These are phyloP conservation scores for Clonostachys byssicola DNA, from an alignment of 2,329 filamentous ascomycete species.

Conservation along the genomic window DNA sequence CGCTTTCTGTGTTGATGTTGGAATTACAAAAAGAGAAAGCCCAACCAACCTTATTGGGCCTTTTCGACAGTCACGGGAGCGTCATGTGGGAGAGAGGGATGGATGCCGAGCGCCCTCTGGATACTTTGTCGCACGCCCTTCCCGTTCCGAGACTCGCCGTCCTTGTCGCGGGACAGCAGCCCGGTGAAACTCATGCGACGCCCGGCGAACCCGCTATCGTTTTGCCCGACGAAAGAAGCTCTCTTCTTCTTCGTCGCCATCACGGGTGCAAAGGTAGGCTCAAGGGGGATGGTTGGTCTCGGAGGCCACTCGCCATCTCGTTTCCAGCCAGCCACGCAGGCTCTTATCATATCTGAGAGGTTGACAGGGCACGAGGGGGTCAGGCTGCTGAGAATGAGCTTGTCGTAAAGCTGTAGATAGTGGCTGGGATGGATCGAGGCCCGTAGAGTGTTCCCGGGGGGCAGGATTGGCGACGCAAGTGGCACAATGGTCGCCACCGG, in stretches of 20 bases:
- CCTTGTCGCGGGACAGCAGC: slow-evolving; percentile 34
- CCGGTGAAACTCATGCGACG: slow-evolving; percentile 41
- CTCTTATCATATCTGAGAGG: slow-evolving; percentile 71
- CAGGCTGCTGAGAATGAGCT: slow-evolving; percentile 75
- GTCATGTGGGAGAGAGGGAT: no score
- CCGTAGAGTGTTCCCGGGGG: slow-evolving; percentile 70
- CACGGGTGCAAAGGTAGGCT: slow-evolving; percentile 20
- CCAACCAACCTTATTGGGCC: no score
- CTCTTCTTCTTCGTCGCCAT: slow-evolving; percentile 32
- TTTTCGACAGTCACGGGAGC: no score
- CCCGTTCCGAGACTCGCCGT: slow-evolving; percentile 20
- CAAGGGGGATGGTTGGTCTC: slow-evolving; percentile 34
- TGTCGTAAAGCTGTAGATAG: slow-evolving; percentile 84
- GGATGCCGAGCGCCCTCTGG: slow-evolving; percentile 37
- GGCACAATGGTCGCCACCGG: slow-evolving; percentile 65
- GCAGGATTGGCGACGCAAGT: slow-evolving; percentile 68
- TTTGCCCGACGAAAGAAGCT: slow-evolving; percentile 10
- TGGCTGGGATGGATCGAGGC: slow-evolving; percentile 68
- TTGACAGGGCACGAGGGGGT: slow-evolving; percentile 88
- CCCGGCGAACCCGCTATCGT: slow-evolving; percentile 18
- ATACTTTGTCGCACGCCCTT: slow-evolving; percentile 40
- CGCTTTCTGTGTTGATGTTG: no score
- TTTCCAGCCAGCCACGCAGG: slow-evolving; percentile 89
- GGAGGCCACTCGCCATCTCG: slow-evolving; percentile 88
- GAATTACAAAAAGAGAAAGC: no score